A percentile compares a stretch with the other conserved stretches of the same genome.
These are phyloP conservation scores for Schizosaccharomyces osmophilus DNA, from an alignment of 805 yeast species.

Conservation along the genomic window DNA sequence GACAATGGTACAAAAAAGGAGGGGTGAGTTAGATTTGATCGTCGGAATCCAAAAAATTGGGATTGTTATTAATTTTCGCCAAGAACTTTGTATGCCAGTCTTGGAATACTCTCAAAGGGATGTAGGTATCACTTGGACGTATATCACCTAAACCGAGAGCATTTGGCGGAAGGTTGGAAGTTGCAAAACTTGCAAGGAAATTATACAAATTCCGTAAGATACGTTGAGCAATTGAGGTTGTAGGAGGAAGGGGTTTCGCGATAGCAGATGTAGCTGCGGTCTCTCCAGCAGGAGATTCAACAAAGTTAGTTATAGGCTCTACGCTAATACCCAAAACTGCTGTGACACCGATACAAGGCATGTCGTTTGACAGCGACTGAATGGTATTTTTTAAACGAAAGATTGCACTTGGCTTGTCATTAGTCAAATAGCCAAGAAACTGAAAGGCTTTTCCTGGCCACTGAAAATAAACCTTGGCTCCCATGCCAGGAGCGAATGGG, in stretches of 20 bases:
- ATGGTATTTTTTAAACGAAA: background rate
- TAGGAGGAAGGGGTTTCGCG: slow-evolving; percentile 1
- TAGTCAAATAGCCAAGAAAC: slow-evolving; percentile 12
- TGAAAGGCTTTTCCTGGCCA: slow-evolving; percentile 30
- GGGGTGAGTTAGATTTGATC: background rate
- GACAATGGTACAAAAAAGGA: background rate
- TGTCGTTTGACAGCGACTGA: background rate
- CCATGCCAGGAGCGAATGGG: slow-evolving; percentile 13
- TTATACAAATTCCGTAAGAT: background rate
- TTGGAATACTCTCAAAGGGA: slow-evolving; percentile 1
- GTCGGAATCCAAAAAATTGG: background rate
- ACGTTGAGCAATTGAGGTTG: background rate
- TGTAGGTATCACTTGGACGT: background rate
- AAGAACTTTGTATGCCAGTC: slow-evolving; percentile 2
- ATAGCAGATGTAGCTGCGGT: background rate
- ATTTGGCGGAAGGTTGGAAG: background rate
- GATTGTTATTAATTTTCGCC: background rate
- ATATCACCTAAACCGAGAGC: background rate
- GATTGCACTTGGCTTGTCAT: slow-evolving; percentile 1
- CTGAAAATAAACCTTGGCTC: slow-evolving; percentile 78
- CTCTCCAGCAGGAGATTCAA: background rate
- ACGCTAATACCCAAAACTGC: background rate
- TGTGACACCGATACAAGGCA: background rate
- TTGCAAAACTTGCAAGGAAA: slow-evolving; percentile 1
- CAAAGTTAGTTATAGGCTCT: background rate